phyloP scores from a whole-genome alignment of 2,329 filamentous ascomycete genomes.

The Phaeosphaeria sp. region DNA sequence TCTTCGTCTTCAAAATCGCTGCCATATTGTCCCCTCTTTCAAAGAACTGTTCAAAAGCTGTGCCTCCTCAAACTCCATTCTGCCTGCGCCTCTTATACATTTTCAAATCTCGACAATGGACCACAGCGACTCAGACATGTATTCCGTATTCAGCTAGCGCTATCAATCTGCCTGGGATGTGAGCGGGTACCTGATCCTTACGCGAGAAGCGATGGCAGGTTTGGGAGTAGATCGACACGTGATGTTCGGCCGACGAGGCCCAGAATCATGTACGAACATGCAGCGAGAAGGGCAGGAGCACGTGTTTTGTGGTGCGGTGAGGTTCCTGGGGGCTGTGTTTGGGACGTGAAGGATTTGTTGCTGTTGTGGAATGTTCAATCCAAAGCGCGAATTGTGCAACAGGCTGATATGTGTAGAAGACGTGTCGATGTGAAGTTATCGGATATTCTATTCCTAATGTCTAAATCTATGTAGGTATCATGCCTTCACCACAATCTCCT shows the following conservation, averaged over 20 bases:
- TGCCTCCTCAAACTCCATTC: too few species aligned
- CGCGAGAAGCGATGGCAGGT: neutral
- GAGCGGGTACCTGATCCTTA: neutral
- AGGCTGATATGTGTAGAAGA: too few species aligned
- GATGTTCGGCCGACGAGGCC: constrained; percentile 3
- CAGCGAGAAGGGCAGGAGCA: neutral
- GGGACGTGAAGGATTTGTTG: neutral
- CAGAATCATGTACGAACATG: neutral
- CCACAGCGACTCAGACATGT: neutral
- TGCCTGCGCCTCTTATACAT: too few species aligned
- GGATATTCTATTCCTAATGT: neutral
- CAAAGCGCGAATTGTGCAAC: too few species aligned
- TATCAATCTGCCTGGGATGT: neutral
- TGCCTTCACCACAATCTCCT: constrained; percentile 32
- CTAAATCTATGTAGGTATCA: neutral
- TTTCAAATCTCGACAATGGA: neutral
- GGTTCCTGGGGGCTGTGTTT: neutral
- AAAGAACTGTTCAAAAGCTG: too few species aligned
- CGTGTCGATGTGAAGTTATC: neutral
- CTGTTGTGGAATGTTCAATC: neutral
- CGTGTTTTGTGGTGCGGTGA: neutral
- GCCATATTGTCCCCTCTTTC: too few species aligned
- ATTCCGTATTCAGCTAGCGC: neutral
- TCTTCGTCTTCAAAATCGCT: constrained; percentile 7
- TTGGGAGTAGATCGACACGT: neutral